Percentiles rank a stretch among this genome's conserved stretches.
Evolutionary conservation across 306 rosid genomes (phyloP).

Genomic region (Glycine tomentella): DNA sequence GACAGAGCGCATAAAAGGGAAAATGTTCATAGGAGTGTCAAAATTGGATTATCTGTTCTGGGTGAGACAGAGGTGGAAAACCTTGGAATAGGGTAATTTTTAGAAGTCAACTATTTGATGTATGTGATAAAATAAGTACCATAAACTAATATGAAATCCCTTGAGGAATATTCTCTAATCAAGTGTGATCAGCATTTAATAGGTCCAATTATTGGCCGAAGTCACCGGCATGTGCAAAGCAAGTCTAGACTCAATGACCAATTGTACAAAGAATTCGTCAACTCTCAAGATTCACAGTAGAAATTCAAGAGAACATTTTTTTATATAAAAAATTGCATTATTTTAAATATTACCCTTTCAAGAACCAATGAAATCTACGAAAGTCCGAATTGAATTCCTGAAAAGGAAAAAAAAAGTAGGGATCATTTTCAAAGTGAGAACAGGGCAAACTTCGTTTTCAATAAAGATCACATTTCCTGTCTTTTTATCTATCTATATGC

Average conservation of each 20-base stretch:
- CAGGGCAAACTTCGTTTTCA: conserved; percentile 52
- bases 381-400: not conserved
- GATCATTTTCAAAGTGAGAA: conserved; percentile 36
- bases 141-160: not conserved
- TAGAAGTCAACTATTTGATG: conserved; percentile 44
- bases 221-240: conserved; percentile 31
- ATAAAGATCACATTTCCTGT: conserved; percentile 38
- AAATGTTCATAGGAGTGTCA: conserved; percentile 24
- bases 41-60: not conserved
- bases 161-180: conserved; percentile 45
- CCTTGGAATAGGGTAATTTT: not conserved
- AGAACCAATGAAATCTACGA: not conserved
- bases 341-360: conserved; percentile 27
- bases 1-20: not conserved
- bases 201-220: conserved; percentile 32
- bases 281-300: not conserved
- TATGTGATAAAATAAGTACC: conserved; percentile 28
- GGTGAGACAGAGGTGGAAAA: conserved; percentile 15
- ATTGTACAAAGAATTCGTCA: conserved; percentile 19
- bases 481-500: not conserved
- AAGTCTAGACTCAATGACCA: conserved; percentile 16
- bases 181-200: conserved; percentile 36
- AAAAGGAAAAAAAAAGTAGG: not conserved
- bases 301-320: not conserved
- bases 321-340: not conserved